Percentiles rank a stretch among this genome's conserved stretches.
phyloP scores from a whole-genome alignment of 108 stramenopile species.

The Fistulifera pelliculosa region DNA sequence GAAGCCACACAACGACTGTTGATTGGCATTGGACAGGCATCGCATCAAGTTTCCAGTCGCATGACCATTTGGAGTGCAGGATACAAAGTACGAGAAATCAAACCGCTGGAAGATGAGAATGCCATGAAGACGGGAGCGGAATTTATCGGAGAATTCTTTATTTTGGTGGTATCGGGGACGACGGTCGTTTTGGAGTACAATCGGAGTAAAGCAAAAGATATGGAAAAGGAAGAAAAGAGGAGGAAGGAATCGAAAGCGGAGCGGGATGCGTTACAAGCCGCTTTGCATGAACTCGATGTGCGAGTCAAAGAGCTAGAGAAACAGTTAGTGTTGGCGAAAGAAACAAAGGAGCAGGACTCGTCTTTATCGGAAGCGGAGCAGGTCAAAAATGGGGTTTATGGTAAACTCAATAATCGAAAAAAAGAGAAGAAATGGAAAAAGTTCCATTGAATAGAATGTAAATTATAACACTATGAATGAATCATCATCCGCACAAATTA shows the following conservation, averaged over 20 bases:
- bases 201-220: slow-evolving; percentile 41
- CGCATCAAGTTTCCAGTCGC: slow-evolving; percentile 54
- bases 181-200: slow-evolving; percentile 68
- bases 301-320: slow-evolving; percentile 66
- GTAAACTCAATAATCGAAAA: no score
- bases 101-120: slow-evolving; percentile 52
- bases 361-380: slow-evolving; percentile 3
- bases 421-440: no score
- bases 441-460: no score
- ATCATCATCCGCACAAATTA: no score
- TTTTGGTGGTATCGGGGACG: slow-evolving; percentile 49
- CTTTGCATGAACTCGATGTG: slow-evolving; percentile 53
- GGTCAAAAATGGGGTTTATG: no score
- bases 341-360: slow-evolving; percentile 31
- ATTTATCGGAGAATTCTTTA: slow-evolving; percentile 67
- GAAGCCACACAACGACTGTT: slow-evolving; percentile 41
- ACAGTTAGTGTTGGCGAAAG: slow-evolving; percentile 7
- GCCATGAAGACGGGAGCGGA: slow-evolving; percentile 73
- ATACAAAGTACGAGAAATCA: slow-evolving; percentile 62
- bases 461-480: no score
- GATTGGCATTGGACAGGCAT: slow-evolving; percentile 64
- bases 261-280: slow-evolving; percentile 43
- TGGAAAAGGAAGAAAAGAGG: slow-evolving; percentile 41
- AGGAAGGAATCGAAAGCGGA: slow-evolving; percentile 34
- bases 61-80: slow-evolving; percentile 85